Percentiles rank a stretch among this genome's conserved stretches.
These are phyloP conservation scores for Colletotrichum gloeosporioides DNA, from an alignment of 2,329 filamentous ascomycete genomes.

Conservation along the genomic window DNA sequence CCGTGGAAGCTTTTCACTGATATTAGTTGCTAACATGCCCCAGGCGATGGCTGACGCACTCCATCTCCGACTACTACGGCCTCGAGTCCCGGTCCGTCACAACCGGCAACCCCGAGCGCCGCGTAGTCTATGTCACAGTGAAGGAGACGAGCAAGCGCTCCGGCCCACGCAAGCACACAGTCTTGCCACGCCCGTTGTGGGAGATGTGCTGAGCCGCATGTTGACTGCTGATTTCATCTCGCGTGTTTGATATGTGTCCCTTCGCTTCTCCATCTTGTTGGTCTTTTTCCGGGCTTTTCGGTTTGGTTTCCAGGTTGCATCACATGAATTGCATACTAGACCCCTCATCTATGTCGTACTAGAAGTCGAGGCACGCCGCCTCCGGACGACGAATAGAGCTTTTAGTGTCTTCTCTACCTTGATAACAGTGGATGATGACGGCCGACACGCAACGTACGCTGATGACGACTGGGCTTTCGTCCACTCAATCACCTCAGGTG, in stretches of 20 bases:
- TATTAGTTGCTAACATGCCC: conserved; percentile 10
- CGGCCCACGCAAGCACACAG: conserved; percentile 27
- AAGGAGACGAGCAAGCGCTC: conserved; percentile 47
- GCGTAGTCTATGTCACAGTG: conserved; percentile 84
- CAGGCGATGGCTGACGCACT: conserved; percentile 93
- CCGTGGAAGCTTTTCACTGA: no score
- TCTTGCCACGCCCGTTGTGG: conserved; percentile 68
- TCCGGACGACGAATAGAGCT: neutral
- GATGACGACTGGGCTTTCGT: neutral
- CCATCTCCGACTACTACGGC: conserved; percentile 91
- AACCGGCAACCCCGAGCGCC: conserved; percentile 70
- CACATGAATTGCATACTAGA: neutral
- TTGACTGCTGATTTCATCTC: neutral
- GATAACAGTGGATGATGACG: neutral
- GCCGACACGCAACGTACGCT: fast-evolving
- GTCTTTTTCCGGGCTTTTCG: neutral
- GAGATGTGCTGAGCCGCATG: conserved; percentile 55
- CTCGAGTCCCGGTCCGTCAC: conserved; percentile 83
- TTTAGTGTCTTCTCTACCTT: neutral
- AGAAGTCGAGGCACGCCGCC: neutral
- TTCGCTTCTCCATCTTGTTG: fast-evolving
- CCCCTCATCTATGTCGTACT: neutral
- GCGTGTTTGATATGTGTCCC: neutral
- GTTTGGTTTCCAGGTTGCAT: neutral
- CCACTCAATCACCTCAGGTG: neutral